These are phyloP conservation scores for Hanseniaspora lachancei DNA, from an alignment of 805 yeast genomes.

Conservation along the genomic window DNA sequence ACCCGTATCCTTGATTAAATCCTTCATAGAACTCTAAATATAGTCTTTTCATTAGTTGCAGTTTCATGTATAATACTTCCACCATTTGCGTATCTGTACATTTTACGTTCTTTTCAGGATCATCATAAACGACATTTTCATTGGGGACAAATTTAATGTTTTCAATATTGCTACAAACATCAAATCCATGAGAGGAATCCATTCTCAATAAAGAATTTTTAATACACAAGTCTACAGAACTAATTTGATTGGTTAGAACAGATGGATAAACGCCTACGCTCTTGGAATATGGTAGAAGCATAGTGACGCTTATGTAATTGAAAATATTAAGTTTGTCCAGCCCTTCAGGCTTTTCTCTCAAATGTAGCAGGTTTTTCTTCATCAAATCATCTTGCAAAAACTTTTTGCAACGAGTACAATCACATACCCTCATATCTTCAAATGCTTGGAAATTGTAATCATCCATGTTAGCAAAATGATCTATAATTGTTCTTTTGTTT, in stretches of 20 bases:
- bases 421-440: constrained; percentile 17
- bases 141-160: constrained; percentile 9
- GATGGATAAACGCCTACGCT: constrained; percentile 34
- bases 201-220: constrained; percentile 7
- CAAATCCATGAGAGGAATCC: constrained; percentile 9
- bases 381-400: constrained; percentile 25
- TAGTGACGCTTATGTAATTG: constrained; percentile 27
- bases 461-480: constrained; percentile 20
- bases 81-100: neutral
- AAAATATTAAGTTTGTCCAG: constrained; percentile 28
- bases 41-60: constrained; percentile 9
- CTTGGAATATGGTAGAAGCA: constrained; percentile 32
- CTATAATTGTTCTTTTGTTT: constrained; percentile 17
- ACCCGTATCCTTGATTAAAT: constrained; percentile 11
- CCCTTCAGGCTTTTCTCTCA: constrained; percentile 21
- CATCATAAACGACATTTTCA: neutral
- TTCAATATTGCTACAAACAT: constrained; percentile 5
- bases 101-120: neutral
- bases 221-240: constrained; percentile 7
- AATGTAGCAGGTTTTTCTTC: constrained; percentile 25
- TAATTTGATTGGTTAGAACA: constrained; percentile 26
- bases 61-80: constrained; percentile 2
- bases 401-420: constrained; percentile 22
- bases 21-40: constrained; percentile 11
- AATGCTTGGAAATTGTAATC: constrained; percentile 1